Conservation (phyloP, 2,329 filamentous ascomycete genomes). For the Drechslerella stenobrocha region DNA sequence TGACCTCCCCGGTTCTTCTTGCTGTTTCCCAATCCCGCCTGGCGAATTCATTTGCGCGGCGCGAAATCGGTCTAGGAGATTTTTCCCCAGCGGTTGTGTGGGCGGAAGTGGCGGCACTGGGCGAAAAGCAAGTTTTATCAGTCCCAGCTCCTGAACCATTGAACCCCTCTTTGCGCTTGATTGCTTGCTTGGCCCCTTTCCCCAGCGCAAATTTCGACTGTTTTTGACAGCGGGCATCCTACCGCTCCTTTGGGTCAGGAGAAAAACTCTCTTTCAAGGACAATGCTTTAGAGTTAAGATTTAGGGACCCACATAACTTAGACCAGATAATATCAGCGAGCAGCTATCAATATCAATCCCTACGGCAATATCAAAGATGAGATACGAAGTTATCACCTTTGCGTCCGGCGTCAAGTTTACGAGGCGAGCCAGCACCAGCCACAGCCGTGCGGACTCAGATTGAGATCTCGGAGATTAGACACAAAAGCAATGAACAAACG, state of each 20-base stretch:
- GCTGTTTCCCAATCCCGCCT: neutral
- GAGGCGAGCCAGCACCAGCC: neutral
- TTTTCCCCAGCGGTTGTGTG: conserved; percentile 19
- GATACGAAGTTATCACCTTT: neutral
- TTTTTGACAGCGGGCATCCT: conserved; percentile 46
- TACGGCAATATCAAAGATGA: neutral
- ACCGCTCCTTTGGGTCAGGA: conserved; percentile 47
- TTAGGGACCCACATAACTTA: neutral
- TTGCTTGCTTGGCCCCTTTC: conserved; percentile 10
- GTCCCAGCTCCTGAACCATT: conserved; percentile 10
- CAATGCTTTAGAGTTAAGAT: neutral
- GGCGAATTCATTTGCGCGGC: conserved; percentile 13
- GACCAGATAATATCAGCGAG: too few relatives aligned
- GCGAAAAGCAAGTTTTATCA: conserved; percentile 11
- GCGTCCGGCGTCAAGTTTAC: neutral
- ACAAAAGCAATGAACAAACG: neutral
- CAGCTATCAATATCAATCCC: neutral
- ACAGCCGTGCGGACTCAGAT: neutral
- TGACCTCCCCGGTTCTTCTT: neutral
- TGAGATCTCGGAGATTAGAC: conserved; percentile 4
- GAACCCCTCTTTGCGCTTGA: conserved; percentile 8
- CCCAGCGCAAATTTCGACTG: conserved; percentile 23
- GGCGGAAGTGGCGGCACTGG: conserved; percentile 45
- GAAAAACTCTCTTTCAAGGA: conserved; percentile 8
- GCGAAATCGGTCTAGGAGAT: conserved; percentile 45